A percentile compares a stretch with the other conserved stretches of the same genome.
Conservation (phyloP, 495 filamentous ascomycete genomes). For the Aspergillus kassunensis region DNA sequence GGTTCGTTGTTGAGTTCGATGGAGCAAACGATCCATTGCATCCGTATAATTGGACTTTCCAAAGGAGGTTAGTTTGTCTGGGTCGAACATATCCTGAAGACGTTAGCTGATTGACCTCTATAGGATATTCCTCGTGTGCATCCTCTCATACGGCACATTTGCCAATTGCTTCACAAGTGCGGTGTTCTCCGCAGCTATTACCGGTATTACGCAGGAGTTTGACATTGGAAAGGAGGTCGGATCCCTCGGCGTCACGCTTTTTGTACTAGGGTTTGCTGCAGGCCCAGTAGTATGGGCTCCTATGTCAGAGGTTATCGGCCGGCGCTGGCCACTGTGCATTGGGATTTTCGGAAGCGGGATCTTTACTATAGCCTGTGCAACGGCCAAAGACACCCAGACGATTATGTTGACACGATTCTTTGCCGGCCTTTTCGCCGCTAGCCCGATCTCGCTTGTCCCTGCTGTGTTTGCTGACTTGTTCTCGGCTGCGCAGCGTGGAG, state of each 20-base stretch:
- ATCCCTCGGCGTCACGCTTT: slow-evolving; percentile 50
- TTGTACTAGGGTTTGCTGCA: slow-evolving; percentile 50
- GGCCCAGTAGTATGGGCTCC: slow-evolving; percentile 63
- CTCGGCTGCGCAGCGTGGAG: slow-evolving; percentile 42
- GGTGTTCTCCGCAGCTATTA: slow-evolving; percentile 51
- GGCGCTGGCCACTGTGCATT: slow-evolving; percentile 50
- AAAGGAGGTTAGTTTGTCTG: slow-evolving; percentile 23
- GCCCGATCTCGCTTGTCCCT: slow-evolving; percentile 47
- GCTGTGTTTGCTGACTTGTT: slow-evolving; percentile 52
- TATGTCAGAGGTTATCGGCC: slow-evolving; percentile 71
- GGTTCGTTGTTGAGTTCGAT: slow-evolving; percentile 53
- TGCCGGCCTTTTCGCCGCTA: slow-evolving; percentile 46
- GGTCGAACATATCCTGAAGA: not conserved
- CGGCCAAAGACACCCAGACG: slow-evolving; percentile 55
- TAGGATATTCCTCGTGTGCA: slow-evolving; percentile 25
- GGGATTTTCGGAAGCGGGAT: slow-evolving; percentile 50
- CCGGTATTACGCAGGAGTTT: slow-evolving; percentile 41
- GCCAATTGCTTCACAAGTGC: slow-evolving; percentile 49
- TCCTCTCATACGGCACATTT: slow-evolving; percentile 49
- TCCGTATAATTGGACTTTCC: slow-evolving; percentile 49
- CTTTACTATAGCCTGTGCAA: slow-evolving; percentile 53
- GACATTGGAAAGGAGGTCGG: slow-evolving; percentile 44
- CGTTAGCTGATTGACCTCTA: too few species aligned
- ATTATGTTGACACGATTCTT: slow-evolving; percentile 51
- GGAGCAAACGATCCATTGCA: slow-evolving; percentile 47